These are phyloP conservation scores for Petunia secreta DNA, from an alignment of 257 asterid genomes.

Conservation along the genomic window DNA sequence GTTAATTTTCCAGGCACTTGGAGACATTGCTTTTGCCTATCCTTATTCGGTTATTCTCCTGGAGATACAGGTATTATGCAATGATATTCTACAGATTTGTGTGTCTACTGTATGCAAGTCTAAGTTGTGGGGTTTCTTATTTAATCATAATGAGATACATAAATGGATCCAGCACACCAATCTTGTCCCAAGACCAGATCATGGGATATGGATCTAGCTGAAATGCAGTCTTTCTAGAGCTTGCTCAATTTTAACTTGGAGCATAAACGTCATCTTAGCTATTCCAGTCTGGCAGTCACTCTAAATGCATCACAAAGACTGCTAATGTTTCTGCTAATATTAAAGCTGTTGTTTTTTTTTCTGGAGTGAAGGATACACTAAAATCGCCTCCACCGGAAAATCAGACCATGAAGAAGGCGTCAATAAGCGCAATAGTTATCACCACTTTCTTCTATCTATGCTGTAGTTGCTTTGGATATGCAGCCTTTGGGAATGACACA, in stretches of 20 bases:
- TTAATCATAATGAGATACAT: not conserved
- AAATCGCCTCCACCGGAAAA: slow-evolving; percentile 68
- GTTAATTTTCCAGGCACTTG: slow-evolving; percentile 67
- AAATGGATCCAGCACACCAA: not conserved
- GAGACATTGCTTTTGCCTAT: slow-evolving; percentile 78
- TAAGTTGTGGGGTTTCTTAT: not conserved
- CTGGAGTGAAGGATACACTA: slow-evolving; percentile 57
- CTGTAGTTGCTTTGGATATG: slow-evolving; percentile 73
- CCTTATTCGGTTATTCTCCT: slow-evolving; percentile 65
- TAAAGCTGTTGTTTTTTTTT: not conserved
- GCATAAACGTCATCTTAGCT: not conserved
- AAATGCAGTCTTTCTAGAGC: not conserved
- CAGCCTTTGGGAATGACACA: slow-evolving; percentile 65
- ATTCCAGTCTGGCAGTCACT: not conserved
- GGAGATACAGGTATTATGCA: slow-evolving; percentile 65
- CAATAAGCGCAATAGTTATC: slow-evolving; percentile 41
- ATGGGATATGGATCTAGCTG: not conserved
- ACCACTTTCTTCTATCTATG: slow-evolving; percentile 62
- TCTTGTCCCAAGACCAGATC: not conserved
- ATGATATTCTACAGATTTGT: not conserved
- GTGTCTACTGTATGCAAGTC: not conserved
- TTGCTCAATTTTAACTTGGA: not conserved
- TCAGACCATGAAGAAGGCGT: slow-evolving; percentile 68
- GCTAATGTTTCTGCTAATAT: slow-evolving; percentile 3
- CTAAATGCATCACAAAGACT: not conserved